These are phyloP conservation scores for Mychonastes homosphaera DNA, from an alignment of 139 green algal species.

Conservation along the genomic window DNA sequence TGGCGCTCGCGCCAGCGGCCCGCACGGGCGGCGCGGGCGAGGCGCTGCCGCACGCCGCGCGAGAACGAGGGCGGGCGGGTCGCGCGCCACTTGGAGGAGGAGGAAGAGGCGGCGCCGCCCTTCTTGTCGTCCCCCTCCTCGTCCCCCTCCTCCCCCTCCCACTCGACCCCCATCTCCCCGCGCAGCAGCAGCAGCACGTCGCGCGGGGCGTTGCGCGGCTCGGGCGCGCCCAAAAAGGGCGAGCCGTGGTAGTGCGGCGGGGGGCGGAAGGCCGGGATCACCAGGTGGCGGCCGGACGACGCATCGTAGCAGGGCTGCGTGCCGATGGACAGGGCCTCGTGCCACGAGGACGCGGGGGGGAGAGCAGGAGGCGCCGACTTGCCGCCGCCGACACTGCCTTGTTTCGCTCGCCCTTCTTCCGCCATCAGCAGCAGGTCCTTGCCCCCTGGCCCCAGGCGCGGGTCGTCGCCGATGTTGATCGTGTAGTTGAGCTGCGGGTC, in stretches of 20 bases:
- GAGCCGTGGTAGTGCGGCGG: conserved; percentile 12
- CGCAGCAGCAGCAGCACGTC: conserved; percentile 13
- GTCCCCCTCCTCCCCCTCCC: too few species aligned
- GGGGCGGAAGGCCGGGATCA: conserved; percentile 33
- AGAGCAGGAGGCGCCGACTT: background rate
- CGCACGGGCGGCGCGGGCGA: background rate
- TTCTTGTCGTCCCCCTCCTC: too few species aligned
- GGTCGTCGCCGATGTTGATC: conserved; percentile 6
- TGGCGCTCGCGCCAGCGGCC: conserved; percentile 9
- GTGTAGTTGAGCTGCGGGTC: conserved; percentile 11
- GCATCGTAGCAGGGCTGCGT: conserved; percentile 41
- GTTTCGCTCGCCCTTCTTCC: background rate
- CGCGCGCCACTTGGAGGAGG: too few species aligned
- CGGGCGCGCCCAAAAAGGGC: conserved; percentile 11
- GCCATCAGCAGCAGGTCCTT: background rate
- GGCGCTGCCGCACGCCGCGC: conserved; percentile 27
- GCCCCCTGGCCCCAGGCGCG: background rate
- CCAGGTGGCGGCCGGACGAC: conserved; percentile 39
- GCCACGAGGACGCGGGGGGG: too few species aligned
- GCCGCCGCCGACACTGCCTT: background rate
- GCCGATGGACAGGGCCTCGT: too few species aligned
- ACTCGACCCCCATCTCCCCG: conserved; percentile 1
- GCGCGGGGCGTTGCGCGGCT: background rate
- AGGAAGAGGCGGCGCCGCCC: too few species aligned
- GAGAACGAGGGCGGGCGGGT: too few species aligned